phyloP scores from a whole-genome alignment of 1,284 basidiomycete species.

The Takashimella tepidaria region DNA sequence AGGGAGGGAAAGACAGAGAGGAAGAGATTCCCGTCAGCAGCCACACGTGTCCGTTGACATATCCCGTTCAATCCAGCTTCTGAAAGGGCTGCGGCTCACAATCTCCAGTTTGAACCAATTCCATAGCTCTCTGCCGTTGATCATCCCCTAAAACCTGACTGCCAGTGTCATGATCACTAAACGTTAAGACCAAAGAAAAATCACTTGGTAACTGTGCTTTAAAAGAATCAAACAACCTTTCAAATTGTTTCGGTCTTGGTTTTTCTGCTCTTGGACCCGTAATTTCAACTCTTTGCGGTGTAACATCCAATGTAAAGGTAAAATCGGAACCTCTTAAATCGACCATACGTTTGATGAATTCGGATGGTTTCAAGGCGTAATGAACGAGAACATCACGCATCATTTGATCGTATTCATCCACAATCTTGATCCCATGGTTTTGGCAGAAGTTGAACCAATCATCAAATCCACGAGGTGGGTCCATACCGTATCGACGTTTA shows the following conservation, averaged over 20 bases:
- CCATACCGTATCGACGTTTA: conserved; percentile 50
- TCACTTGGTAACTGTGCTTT: conserved; percentile 27
- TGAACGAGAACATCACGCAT: conserved; percentile 37
- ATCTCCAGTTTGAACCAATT: conserved; percentile 37
- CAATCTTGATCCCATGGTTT: conserved; percentile 64
- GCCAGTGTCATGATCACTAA: conserved; percentile 44
- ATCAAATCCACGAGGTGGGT: conserved; percentile 48
- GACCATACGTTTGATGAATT: conserved; percentile 26
- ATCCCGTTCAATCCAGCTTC: not conserved
- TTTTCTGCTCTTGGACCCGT: conserved; percentile 22
- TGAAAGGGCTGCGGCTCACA: conserved; percentile 32
- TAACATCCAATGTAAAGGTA: conserved; percentile 35
- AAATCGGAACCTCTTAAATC: conserved; percentile 25
- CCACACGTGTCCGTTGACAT: too few species aligned
- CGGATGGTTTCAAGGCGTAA: conserved; percentile 31
- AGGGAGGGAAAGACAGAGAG: conserved; percentile 3
- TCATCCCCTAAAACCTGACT: conserved; percentile 43
- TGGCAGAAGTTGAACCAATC: conserved; percentile 57
- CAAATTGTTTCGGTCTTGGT: conserved; percentile 26
- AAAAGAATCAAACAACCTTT: conserved; percentile 31
- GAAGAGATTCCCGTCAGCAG: conserved; percentile 9
- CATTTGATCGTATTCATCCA: conserved; percentile 57
- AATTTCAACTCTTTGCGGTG: conserved; percentile 15
- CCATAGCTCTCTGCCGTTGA: conserved; percentile 39
- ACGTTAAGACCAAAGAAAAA: conserved; percentile 34